phyloP scores from a whole-genome alignment of 495 filamentous ascomycete genomes.

The Parachaetomium inaequale region DNA sequence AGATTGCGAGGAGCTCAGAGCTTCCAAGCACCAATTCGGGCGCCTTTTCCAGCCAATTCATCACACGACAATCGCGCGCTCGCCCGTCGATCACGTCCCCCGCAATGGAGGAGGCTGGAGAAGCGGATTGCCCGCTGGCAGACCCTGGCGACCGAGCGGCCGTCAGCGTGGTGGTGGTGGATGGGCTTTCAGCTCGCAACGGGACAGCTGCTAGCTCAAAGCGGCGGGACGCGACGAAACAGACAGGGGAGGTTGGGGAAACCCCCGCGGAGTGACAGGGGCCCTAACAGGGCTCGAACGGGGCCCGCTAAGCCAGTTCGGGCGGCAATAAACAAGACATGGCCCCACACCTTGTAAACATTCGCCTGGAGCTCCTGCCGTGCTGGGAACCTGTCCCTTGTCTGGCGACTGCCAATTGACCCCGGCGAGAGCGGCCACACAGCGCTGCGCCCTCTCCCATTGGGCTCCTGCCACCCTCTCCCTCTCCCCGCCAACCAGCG shows the following conservation, averaged over 20 bases:
- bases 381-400: background rate
- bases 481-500: conserved; percentile 29
- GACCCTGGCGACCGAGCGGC: background rate
- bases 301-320: conserved; percentile 30
- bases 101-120: conserved; percentile 14
- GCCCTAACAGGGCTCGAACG: conserved; percentile 18
- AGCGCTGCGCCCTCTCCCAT: conserved; percentile 26
- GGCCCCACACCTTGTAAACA: conserved; percentile 37
- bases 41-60: no score
- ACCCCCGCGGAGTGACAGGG: conserved; percentile 5
- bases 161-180: background rate
- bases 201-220: conserved; percentile 29
- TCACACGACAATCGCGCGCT: no score
- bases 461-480: conserved; percentile 20
- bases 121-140: background rate
- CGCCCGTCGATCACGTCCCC: background rate
- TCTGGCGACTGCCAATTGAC: conserved; percentile 19
- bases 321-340: conserved; percentile 35
- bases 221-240: conserved; percentile 24
- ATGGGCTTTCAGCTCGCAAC: conserved; percentile 31
- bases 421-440: conserved; percentile 24
- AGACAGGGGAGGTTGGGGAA: conserved; percentile 23
- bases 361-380: conserved; percentile 23
- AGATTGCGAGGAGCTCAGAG: conserved; percentile 12
- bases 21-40: no score